Conservation (phyloP, 2,329 filamentous ascomycete species). For the Meredithiella fracta region DNA sequence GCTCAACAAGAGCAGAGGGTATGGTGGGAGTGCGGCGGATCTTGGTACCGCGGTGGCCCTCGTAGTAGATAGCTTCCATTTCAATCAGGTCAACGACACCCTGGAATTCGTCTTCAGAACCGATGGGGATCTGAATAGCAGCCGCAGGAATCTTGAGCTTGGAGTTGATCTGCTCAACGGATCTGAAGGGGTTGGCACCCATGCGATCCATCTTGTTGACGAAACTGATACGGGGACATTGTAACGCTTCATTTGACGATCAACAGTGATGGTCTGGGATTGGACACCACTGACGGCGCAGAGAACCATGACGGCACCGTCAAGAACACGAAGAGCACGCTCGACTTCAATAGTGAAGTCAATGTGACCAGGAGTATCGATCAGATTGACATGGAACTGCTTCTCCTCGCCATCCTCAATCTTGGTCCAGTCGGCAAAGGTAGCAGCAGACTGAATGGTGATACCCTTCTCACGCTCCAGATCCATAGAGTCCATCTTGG, state of each 20-base stretch:
- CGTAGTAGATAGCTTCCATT: slow-evolving; percentile 88
- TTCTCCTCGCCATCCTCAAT: slow-evolving; percentile 68
- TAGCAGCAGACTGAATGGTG: slow-evolving; percentile 94
- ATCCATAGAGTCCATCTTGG: slow-evolving; percentile 99
- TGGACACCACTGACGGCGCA: slow-evolving; percentile 96
- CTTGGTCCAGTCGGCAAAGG: slow-evolving; percentile 94
- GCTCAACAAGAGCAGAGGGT: slow-evolving; percentile 57
- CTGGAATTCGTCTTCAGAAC: slow-evolving; percentile 75
- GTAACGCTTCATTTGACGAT: slow-evolving; percentile 97
- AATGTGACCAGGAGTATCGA: slow-evolving; percentile 95
- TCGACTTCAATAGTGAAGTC: slow-evolving; percentile 99
- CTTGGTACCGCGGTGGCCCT: slow-evolving; percentile 64
- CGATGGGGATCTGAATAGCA: slow-evolving; percentile 88
- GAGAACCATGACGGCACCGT: slow-evolving; percentile 95
- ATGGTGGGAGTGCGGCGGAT: slow-evolving; percentile 65
- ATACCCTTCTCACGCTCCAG: slow-evolving; percentile 85
- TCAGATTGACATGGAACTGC: slow-evolving; percentile 94
- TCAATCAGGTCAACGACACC: slow-evolving; percentile 84
- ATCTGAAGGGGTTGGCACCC: slow-evolving; percentile 96
- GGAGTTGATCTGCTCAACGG: slow-evolving; percentile 89
- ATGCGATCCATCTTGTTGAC: slow-evolving; percentile 99
- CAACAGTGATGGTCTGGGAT: slow-evolving; percentile 94
- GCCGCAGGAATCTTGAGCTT: slow-evolving; percentile 90
- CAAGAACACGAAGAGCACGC: slow-evolving; percentile 79
- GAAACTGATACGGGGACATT: slow-evolving; percentile 92